Base-by-base conservation (phyloP, 2,329 filamentous ascomycete species). In the Tolypocladium pustulatum region DNA sequence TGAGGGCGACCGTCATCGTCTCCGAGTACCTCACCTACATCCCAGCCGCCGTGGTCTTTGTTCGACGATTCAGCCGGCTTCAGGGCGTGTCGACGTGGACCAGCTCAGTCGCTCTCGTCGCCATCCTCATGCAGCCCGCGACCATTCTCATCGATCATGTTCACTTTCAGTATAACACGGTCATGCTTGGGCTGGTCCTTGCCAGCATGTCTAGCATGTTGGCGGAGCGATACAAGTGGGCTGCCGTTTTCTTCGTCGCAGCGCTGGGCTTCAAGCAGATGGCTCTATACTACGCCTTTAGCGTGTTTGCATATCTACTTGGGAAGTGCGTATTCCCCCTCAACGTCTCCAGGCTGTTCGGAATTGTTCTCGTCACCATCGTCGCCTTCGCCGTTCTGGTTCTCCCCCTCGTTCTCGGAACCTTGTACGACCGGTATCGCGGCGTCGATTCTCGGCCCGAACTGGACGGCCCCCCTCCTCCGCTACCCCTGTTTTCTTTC, bases 261-360 rank as follows among this genome's bases (percentile, higher is more conserved):
- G 90, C 93, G 3, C 78, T 99, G n/a, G 91, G 91, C 7, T 99
- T 97, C 80, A 99, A 99, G 78, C 94, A 99, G 73, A 99, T 99
- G 95, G 93, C 93, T 1, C 80, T 99, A 20, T 99, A 97, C 76
- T 99, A 97, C 73, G 91, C 95, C 3, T 92, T 95, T 17, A 87
- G 88, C 25, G 87, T 97, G 59, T 97, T 97, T 71, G 88, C 91
- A 37, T 99, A 92, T 68, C 84, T 99, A 2, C 78, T 97, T 0
- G 94, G 93, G 10, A 85, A 87, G 67, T 97, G 92, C 69, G 66
- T 95, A n/a, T 87, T 86, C 62, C 92, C 92, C 13, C 73, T 92
- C 66, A 86, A 88, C 58, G 66, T 86, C 2, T 71, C 80, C 0
- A 85, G 91, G 3, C 83, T 97, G 30, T 64, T 94, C 5, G 83